phyloP scores from a whole-genome alignment of 129 eudicot genomes.

The Daucus carota region DH1_v3.0 NC_030384.2:42814001-42814500 shows the following conservation, averaged over 20 bases:
- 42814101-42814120: background rate
- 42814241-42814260: background rate
- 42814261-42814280: background rate
- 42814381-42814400: background rate
- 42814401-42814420: background rate
- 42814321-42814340: background rate
- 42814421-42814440: background rate
- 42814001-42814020: conserved; percentile 77
- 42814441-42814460: background rate
- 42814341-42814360: no score
- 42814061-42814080: conserved; percentile 33
- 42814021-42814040: conserved; percentile 99
- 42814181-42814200: conserved; percentile 71
- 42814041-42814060: conserved; percentile 67
- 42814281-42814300: background rate
- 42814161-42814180: conserved; percentile 77
- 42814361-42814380: background rate
- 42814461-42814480: background rate
- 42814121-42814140: conserved; percentile 11
- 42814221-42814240: background rate
- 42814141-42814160: conserved; percentile 48
- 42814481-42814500: background rate
- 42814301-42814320: background rate
- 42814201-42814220: conserved; percentile 93
- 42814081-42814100: conserved; percentile 5